Base-by-base conservation (phyloP, 768 basidiomycete species). In the Fomitopsis pulvina region DNA sequence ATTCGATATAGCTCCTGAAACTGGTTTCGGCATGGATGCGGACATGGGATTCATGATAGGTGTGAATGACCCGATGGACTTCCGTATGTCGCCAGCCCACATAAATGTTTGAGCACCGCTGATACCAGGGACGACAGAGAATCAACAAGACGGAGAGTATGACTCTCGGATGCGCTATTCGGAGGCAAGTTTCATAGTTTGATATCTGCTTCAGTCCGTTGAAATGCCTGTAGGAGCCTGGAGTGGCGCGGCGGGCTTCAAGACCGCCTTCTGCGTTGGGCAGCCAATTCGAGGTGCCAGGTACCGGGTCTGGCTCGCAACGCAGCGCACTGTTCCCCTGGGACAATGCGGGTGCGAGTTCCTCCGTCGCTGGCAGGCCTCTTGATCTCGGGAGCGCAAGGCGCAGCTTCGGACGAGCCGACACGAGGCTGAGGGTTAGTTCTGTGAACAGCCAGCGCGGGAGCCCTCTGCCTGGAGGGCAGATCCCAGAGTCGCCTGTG, bases 201-300 rank as follows among this genome's bases (percentile, higher is more conserved):
- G 26, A 51, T n/a, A 16, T 29, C 38, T 28, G 22, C 22, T 41
- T n/a, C 24, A 43, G 29, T 30, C 29, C 26, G n/a, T n/a, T 42
- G 30, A 45, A 8, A 26, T 12, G 18, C 42, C 14, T n/a, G 26
- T 57, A 89, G 89, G 87, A 90, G 68, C 88, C 88, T 41, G 89
- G 86, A 26, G 85, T 87, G 81, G 87, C 75, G n/a, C 87, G 89
- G 55, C 79, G 72, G n/a, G 69, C 68, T 28, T 87, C 88, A 40
- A 75, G 77, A 18, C 75, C 78, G 11, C 72, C 72, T 12, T 81
- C 79, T 37, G 58, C 72, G 8, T 52, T 77, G 22, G 78, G 74
- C 30, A 76, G 72, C 43, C 67, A 79, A 50, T 66, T 84, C 38
- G 76, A 70, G 11, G 57, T 78, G 24, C 11, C 16, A 7, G 47